phyloP scores from a whole-genome alignment of 2,329 filamentous ascomycete genomes.

The Penicillium paneum region DNA sequence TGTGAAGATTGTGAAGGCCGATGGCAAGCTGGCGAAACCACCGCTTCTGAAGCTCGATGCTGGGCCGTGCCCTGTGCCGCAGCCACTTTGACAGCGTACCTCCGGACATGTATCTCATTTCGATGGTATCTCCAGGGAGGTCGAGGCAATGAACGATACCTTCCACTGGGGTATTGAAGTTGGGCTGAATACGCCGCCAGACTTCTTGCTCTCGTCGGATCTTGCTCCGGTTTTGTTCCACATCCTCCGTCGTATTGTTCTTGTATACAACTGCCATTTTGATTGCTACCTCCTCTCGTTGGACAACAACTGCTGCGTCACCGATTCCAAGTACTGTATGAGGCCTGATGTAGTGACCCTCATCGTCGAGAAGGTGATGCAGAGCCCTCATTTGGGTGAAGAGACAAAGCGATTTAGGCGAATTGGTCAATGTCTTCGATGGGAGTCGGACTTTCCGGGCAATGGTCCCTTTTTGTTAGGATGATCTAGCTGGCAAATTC shows the following conservation, averaged over 20 bases:
- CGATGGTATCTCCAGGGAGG: neutral
- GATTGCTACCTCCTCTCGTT: neutral
- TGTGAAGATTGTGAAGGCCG: neutral
- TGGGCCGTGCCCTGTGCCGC: neutral
- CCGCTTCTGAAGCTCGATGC: neutral
- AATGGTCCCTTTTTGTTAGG: neutral
- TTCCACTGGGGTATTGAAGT: neutral
- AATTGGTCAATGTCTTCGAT: neutral
- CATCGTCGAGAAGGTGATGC: neutral
- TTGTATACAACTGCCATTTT: neutral
- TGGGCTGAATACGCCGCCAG: neutral
- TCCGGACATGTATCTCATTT: neutral
- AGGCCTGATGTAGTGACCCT: neutral
- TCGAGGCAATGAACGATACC: neutral
- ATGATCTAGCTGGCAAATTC: neutral
- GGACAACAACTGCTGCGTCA: neutral
- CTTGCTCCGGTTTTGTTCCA: neutral
- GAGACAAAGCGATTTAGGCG: neutral
- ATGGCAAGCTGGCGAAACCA: conserved; percentile 1
- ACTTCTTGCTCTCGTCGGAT: neutral
- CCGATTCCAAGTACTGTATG: neutral
- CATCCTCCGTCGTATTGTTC: neutral
- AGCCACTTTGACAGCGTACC: neutral
- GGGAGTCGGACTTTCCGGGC: neutral
- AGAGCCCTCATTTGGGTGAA: neutral